Base-by-base conservation (phyloP, 192 early-diverging fungal species). In the Coemansia sp. region DNA sequence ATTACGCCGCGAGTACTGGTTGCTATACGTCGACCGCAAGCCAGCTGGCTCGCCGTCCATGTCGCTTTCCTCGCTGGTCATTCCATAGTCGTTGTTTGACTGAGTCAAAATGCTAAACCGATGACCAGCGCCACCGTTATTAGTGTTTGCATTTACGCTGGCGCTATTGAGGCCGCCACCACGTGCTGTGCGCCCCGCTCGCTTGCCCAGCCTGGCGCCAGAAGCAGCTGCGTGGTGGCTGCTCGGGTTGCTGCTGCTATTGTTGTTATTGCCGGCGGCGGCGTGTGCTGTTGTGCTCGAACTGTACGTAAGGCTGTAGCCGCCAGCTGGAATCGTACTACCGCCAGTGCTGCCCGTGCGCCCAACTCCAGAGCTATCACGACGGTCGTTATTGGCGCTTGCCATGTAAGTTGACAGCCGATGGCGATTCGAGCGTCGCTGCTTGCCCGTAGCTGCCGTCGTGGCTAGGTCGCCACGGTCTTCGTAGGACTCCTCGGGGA, bases 71-170 rank as follows among this genome's bases (percentile, higher is more conserved):
- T 83, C 80, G 73, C 75, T 83, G 57, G 70, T 78, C 58, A 63
- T 62, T 22, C 70, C 80, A 36, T 72, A 83, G 68, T 83, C 80
- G 76, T 78, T 78, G 66, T 75, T 76, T 29, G 68, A n/a, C 57
- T 83, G 80, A 12, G 80, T 73, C 58, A 83, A 60, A 12, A 83
- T 83, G 67, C 80, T 83, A 67, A 78, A 83, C 15, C 80, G 80
- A 66, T 83, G 80, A 10, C 76, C 72, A 31, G 36, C 58, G 46
- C 52, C 75, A 38, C 22, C 75, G 12, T 41, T 58, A 68, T 62
- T 81, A 65, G 66, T 75, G 74, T 71, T 81, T 22, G 68, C 40
- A 60, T 64, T 64, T 43, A 24, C 64, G 11, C 49, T 70, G 40
- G 60, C 65, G 39, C 69, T 60, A 6, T 36, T 57, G 43, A 62